Evolutionary conservation across 1,139 yeast species (phyloP), one percentile per base, ranked within the genome.

Genomic region (Petasospora rhodanensis): DNA sequence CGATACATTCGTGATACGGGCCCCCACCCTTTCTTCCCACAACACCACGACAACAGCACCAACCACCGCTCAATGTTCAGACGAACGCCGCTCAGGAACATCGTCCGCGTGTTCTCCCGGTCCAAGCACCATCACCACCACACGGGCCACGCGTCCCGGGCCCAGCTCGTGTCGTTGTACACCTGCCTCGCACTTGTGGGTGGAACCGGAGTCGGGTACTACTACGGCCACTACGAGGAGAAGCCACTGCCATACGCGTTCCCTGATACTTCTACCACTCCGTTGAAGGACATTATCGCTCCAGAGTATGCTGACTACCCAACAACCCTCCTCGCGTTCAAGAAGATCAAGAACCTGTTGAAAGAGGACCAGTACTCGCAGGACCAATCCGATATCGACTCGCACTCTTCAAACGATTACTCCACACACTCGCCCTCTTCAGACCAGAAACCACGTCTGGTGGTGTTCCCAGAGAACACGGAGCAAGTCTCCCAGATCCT

Each of bases 401-500:
- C 32, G 1, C 49, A 46, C 25, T 37, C 49, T 1, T 41, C 42
- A 3, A 49, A 47, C 22, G 41, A 35, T 18, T 49, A 49, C 28
- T 42, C 49, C 3, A 29, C 52, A 11, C 48, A 48, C 26, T 32
- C 36, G 2, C 39, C 36, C 3, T 10, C 17, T 4, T 7, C 8
- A 23, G 7, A n/a, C 17, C 74, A 83, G 47, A 58, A 60, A 18
- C 91, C 94, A 0, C 62, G 64, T 26, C 62, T 76, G 14, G 74
- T 83, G 14, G 73, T 81, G 8, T 77, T 63, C 47, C 93, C 93
- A 1, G 55, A 49, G 2, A 56, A 71, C 14, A 79, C 89, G 0
- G 79, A 77, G 42, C 73, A 84, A 42, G 91, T 84, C 3, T 68
- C 82, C 2, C 52, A 64, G 38, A 62, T 83, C 12, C 57, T 80